Percentiles rank a stretch among this genome's conserved stretches.
These are phyloP conservation scores for Primulina tabacum DNA, from an alignment of 257 asterid genomes.

Conservation along the genomic window DNA sequence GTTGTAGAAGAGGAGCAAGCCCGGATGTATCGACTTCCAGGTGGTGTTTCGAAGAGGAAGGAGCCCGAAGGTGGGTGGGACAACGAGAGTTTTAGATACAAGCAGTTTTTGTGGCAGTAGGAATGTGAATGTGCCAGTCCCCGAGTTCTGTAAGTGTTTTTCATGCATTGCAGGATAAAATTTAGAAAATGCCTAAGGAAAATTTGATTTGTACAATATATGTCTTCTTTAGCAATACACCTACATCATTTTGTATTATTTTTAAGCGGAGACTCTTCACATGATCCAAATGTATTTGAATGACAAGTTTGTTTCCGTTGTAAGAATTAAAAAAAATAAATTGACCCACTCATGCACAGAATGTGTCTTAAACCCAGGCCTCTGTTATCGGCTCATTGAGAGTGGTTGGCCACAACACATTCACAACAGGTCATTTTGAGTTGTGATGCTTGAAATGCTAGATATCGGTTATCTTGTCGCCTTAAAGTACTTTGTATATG, in stretches of 20 bases:
- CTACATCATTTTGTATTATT: not conserved
- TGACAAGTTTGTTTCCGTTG: no score
- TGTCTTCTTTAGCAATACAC: not conserved
- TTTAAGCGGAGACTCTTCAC: not conserved
- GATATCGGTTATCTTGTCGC: no score
- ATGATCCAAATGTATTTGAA: not conserved
- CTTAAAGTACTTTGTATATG: not conserved
- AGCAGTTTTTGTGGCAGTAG: constrained; percentile 60
- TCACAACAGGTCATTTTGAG: not conserved
- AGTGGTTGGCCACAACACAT: not conserved
- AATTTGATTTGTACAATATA: not conserved
- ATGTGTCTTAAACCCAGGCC: not conserved
- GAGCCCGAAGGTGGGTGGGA: constrained; percentile 72
- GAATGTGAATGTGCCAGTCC: constrained; percentile 9
- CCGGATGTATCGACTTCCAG: constrained; percentile 46
- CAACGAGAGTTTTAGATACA: constrained; percentile 46
- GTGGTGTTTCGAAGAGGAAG: constrained; percentile 55
- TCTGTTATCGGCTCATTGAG: not conserved
- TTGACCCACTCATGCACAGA: not conserved
- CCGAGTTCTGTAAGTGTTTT: constrained; percentile 22
- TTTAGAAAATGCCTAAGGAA: not conserved
- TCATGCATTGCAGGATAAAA: not conserved
- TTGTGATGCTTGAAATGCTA: not conserved
- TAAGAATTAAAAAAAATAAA: not conserved
- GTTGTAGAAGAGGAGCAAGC: constrained; percentile 50